A percentile compares a stretch with the other conserved stretches of the same genome.
Evolutionary conservation across 169 alveolate species (phyloP).

Genomic region (Cryptosporidium felis): DNA sequence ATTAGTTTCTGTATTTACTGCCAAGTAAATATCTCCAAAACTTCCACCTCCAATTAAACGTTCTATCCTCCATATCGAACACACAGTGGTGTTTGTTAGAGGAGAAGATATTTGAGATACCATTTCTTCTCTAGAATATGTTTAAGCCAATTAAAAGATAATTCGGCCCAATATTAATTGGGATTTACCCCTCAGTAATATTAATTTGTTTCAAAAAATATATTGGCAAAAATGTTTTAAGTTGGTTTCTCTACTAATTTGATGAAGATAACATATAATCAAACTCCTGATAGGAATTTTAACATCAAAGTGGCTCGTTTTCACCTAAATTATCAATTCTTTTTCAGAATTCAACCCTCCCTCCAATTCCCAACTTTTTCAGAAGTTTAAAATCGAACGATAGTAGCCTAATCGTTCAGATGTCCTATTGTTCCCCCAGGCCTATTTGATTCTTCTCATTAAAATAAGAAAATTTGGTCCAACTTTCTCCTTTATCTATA

Average conservation of each 20-base stretch:
- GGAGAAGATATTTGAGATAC: constrained; percentile 69
- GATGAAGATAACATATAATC: too few relatives aligned
- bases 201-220: not conserved
- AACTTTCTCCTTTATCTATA: not conserved
- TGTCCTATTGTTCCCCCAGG: not conserved
- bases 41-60: constrained; percentile 79
- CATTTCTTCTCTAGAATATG: not conserved
- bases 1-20: constrained; percentile 79
- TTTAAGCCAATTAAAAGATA: not conserved
- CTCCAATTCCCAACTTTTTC: not conserved
- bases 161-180: not conserved
- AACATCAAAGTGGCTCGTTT: constrained; percentile 10
- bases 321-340: too few relatives aligned
- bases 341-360: too few relatives aligned
- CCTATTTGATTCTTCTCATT: not conserved
- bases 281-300: not conserved
- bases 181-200: not conserved
- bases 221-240: not conserved
- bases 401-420: too few relatives aligned
- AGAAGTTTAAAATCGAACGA: too few relatives aligned
- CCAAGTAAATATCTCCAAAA: constrained; percentile 80
- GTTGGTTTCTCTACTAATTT: not conserved
- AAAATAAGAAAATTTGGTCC: not conserved
- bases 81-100: constrained; percentile 69
- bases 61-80: constrained; percentile 75